A percentile compares a stretch with the other conserved stretches of the same genome.
These are phyloP conservation scores for Phytophthora ohioensis DNA, from an alignment of 352 stramenopile genomes.

Conservation along the genomic window DNA sequence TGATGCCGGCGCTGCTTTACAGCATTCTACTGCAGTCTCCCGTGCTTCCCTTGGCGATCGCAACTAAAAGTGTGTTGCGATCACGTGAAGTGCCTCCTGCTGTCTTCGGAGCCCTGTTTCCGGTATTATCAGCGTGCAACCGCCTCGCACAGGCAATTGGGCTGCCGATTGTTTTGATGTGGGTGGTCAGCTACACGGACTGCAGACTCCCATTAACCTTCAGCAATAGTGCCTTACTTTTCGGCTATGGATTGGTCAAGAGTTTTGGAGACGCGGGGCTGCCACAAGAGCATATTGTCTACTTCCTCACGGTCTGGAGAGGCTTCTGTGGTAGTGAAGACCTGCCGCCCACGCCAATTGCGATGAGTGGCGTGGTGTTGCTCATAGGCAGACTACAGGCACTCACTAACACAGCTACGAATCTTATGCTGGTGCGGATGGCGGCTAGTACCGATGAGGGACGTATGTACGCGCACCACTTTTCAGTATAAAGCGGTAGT, in stretches of 20 bases:
- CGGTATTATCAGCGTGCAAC: conserved; percentile 63
- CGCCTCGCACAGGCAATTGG: conserved; percentile 54
- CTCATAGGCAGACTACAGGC: conserved; percentile 58
- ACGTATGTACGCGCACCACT: conserved; percentile 48
- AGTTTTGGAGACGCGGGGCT: conserved; percentile 63
- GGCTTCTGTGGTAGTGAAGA: conserved; percentile 60
- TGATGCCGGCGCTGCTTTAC: conserved; percentile 58
- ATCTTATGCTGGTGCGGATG: conserved; percentile 71
- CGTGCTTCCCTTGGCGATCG: conserved; percentile 58
- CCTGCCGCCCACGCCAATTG: conserved; percentile 50
- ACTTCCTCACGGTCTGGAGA: conserved; percentile 66
- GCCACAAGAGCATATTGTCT: conserved; percentile 49
- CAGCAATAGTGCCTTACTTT: conserved; percentile 51
- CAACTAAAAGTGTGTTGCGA: conserved; percentile 65
- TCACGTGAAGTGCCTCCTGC: conserved; percentile 56
- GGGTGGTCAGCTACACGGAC: conserved; percentile 60
- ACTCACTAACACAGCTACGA: conserved; percentile 57
- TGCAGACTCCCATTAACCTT: conserved; percentile 45
- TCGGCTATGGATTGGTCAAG: conserved; percentile 52
- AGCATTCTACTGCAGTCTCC: conserved; percentile 54
- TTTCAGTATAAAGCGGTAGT: conserved; percentile 21
- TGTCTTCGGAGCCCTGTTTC: conserved; percentile 71
- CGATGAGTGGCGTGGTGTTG: conserved; percentile 51
- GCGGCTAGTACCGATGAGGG: conserved; percentile 53
- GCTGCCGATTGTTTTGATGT: conserved; percentile 59